phyloP scores from a whole-genome alignment of 2,329 filamentous ascomycete genomes.

The Penicillium palitans region DNA sequence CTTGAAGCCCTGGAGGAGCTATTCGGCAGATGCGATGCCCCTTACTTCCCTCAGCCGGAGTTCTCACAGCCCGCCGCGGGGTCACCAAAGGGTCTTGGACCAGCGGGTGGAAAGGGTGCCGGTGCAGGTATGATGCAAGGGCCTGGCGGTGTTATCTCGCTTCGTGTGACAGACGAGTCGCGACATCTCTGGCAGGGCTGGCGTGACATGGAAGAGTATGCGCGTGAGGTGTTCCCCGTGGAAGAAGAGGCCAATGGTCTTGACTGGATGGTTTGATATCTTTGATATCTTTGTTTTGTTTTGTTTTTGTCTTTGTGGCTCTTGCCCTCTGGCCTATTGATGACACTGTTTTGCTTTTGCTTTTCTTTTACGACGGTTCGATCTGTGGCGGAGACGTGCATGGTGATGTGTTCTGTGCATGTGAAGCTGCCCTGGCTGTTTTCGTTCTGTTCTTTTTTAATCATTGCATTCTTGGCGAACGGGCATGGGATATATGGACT shows the following conservation, averaged over 20 bases:
- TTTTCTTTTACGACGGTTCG: slow-evolving; percentile 19
- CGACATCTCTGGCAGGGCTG: slow-evolving; percentile 88
- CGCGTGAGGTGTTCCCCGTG: slow-evolving; percentile 86
- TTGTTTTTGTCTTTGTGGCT: not conserved
- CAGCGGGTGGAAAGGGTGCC: slow-evolving; percentile 42
- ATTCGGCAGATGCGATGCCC: slow-evolving; percentile 59
- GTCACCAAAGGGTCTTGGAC: slow-evolving; percentile 40
- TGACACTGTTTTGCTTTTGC: slow-evolving; percentile 6
- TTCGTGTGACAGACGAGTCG: slow-evolving; percentile 70
- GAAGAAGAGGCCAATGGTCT: slow-evolving; percentile 93
- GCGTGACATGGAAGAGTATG: slow-evolving; percentile 89
- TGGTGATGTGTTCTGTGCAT: slow-evolving; percentile 31
- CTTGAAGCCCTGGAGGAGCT: slow-evolving; percentile 66
- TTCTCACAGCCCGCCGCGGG: slow-evolving; percentile 44
- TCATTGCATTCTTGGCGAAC: slow-evolving; percentile 33
- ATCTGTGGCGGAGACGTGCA: slow-evolving; percentile 24
- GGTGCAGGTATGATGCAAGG: slow-evolving; percentile 50
- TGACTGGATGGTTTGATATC: slow-evolving; percentile 73
- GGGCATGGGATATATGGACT: slow-evolving; percentile 30
- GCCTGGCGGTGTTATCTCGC: slow-evolving; percentile 60
- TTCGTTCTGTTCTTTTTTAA: slow-evolving; percentile 20
- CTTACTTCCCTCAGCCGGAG: slow-evolving; percentile 64
- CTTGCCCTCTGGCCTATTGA: not conserved
- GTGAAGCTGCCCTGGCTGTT: slow-evolving; percentile 15
- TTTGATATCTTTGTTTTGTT: no score